phyloP scores from a whole-genome alignment of 495 filamentous ascomycete genomes.

The Halenospora varia region DNA sequence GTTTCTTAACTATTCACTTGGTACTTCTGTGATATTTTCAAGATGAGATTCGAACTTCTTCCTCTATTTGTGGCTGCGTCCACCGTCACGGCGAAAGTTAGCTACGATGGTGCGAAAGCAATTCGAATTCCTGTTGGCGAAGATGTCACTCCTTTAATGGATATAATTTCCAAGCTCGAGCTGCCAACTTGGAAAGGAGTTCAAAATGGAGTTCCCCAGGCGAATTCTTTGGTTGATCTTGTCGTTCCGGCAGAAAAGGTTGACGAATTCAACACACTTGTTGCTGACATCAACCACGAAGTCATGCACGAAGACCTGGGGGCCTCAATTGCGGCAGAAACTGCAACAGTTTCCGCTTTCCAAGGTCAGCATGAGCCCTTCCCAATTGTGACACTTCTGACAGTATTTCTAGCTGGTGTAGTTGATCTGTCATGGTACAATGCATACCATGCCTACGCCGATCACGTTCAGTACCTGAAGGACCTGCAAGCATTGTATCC shows the following conservation, averaged over 20 bases:
- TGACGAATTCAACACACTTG: neutral
- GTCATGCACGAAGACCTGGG: slow-evolving; percentile 13
- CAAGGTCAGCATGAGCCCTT: neutral
- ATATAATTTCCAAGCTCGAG: neutral
- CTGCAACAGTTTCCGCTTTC: neutral
- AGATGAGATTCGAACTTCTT: neutral
- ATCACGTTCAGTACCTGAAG: slow-evolving; percentile 46
- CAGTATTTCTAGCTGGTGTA: neutral
- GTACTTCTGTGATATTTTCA: neutral
- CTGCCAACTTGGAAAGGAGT: slow-evolving; percentile 3
- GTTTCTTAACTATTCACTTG: neutral
- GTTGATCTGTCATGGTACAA: slow-evolving; percentile 7
- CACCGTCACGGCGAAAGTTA: neutral
- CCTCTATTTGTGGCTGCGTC: neutral
- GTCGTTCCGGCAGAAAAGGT: slow-evolving; percentile 7
- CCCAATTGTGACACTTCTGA: neutral
- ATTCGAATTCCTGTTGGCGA: slow-evolving; percentile 1
- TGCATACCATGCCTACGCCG: slow-evolving; percentile 10
- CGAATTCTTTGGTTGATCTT: neutral
- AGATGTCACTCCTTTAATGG: slow-evolving; percentile 1
- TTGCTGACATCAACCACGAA: neutral
- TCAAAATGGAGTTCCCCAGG: neutral
- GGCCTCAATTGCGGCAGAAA: slow-evolving; percentile 1
- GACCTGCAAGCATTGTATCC: slow-evolving; percentile 46
- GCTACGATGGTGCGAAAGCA: slow-evolving; percentile 7